Evolutionary conservation across 805 yeast genomes (phyloP).

Genomic region (Ogataea angusta): DNA sequence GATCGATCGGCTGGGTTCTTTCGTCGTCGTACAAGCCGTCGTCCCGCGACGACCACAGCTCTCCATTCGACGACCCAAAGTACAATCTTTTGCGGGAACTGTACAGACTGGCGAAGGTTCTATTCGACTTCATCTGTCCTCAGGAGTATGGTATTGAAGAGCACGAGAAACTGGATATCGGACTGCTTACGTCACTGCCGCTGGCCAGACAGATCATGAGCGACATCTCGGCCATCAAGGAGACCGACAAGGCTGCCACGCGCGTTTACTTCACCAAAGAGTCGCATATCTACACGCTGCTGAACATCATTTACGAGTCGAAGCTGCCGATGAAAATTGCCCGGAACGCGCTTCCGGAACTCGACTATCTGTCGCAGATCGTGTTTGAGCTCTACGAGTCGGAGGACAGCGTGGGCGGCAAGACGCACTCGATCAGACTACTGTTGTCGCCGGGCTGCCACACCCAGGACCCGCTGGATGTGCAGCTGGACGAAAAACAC

Average conservation of each 20-base stretch:
- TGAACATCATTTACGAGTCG: constrained; percentile 88
- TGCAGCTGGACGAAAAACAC: constrained; percentile 92
- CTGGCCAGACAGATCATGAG: constrained; percentile 80
- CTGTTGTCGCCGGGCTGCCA: constrained; percentile 98
- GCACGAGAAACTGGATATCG: constrained; percentile 93
- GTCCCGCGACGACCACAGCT: constrained; percentile 27
- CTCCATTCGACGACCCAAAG: constrained; percentile 74
- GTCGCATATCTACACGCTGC: constrained; percentile 89
- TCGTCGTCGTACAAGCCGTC: constrained; percentile 32
- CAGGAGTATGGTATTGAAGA: constrained; percentile 98
- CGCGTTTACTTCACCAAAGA: constrained; percentile 95
- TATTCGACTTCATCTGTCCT: constrained; percentile 96
- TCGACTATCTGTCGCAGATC: constrained; percentile 92
- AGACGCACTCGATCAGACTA: constrained; percentile 84
- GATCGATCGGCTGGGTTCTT: constrained; percentile 72
- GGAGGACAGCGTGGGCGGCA: constrained; percentile 62
- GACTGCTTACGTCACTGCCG: constrained; percentile 89
- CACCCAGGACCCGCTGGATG: constrained; percentile 95
- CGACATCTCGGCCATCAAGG: constrained; percentile 78
- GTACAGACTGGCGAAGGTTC: constrained; percentile 83
- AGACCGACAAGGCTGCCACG: constrained; percentile 75
- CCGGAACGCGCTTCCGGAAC: constrained; percentile 91
- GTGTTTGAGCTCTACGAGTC: constrained; percentile 90
- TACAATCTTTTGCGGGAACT: constrained; percentile 82
- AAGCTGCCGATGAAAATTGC: constrained; percentile 94